These are phyloP conservation scores for Podospora fimiseda DNA, from an alignment of 495 filamentous ascomycete genomes.

Conservation along the genomic window DNA sequence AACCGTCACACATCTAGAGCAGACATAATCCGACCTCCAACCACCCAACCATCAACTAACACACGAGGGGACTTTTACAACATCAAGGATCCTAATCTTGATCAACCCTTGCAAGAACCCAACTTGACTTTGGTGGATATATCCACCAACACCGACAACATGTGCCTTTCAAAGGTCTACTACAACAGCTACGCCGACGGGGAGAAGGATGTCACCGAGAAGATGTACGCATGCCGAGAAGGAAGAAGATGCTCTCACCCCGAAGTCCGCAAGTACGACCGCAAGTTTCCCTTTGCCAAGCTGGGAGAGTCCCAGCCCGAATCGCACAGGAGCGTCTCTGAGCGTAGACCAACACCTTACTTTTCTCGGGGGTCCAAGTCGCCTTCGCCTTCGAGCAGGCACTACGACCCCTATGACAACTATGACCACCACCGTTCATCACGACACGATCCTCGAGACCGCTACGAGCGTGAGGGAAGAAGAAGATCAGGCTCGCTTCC, in stretches of 20 bases:
- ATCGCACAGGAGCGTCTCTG: conserved; percentile 14
- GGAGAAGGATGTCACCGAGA: conserved; percentile 24
- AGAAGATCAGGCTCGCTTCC: conserved; percentile 19
- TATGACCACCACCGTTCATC: conserved; percentile 7
- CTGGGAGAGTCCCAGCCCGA: conserved; percentile 19
- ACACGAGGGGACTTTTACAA: neutral
- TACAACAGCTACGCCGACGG: conserved; percentile 31
- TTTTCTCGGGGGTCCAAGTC: conserved; percentile 35
- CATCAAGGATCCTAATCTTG: neutral
- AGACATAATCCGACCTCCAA: conserved; percentile 9
- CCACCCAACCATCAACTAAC: conserved; percentile 1
- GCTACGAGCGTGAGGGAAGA: conserved; percentile 11
- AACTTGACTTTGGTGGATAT: neutral
- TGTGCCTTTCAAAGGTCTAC: conserved; percentile 39
- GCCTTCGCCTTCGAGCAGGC: conserved; percentile 28
- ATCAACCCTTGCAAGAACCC: neutral
- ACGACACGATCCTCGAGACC: conserved; percentile 22
- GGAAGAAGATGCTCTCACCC: conserved; percentile 21
- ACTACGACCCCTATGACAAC: conserved; percentile 22
- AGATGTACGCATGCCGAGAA: conserved; percentile 21
- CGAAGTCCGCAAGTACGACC: conserved; percentile 21
- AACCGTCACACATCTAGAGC: conserved; percentile 17
- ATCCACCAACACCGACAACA: conserved; percentile 25
- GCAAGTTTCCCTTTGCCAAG: conserved; percentile 23
- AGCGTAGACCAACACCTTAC: conserved; percentile 20